Conservation (phyloP, 139 green algal species). For the Chlamydomonas asymmetrica region DNA sequence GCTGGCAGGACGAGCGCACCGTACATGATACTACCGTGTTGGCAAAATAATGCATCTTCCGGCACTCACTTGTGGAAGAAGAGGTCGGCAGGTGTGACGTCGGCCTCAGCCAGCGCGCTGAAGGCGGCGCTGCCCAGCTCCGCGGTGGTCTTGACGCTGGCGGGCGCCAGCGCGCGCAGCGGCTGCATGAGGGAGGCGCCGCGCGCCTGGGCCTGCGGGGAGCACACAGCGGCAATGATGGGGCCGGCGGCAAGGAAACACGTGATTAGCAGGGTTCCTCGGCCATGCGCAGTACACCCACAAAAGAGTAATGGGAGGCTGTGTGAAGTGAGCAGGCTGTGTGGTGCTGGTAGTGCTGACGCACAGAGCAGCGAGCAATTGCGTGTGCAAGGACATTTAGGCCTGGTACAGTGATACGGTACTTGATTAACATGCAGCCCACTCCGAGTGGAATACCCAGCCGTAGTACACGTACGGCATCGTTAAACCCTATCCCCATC, state of each 20-base stretch:
- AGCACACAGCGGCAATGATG: neutral
- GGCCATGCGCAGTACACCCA: too few relatives aligned
- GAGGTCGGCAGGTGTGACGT: conserved; percentile 72
- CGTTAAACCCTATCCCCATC: neutral
- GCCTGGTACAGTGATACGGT: neutral
- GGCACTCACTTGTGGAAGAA: conserved; percentile 83
- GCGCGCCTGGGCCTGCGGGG: conserved; percentile 31
- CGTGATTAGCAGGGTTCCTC: too few relatives aligned
- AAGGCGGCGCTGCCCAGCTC: conserved; percentile 64
- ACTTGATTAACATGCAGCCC: neutral
- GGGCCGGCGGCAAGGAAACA: too few relatives aligned
- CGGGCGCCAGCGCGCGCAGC: neutral
- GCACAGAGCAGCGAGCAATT: too few relatives aligned
- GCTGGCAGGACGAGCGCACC: neutral
- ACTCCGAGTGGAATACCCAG: too few relatives aligned
- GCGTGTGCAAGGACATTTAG: too few relatives aligned
- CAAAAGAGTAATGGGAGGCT: too few relatives aligned
- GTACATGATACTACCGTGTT: neutral
- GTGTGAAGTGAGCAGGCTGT: too few relatives aligned
- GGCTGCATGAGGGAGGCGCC: conserved; percentile 85
- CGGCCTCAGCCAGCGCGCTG: conserved; percentile 58
- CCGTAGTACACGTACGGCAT: too few relatives aligned
- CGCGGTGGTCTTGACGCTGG: neutral
- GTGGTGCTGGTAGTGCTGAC: too few relatives aligned
- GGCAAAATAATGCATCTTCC: neutral